These are phyloP conservation scores for Calycina marina DNA, from an alignment of 2,329 filamentous ascomycete species.

Conservation along the genomic window DNA sequence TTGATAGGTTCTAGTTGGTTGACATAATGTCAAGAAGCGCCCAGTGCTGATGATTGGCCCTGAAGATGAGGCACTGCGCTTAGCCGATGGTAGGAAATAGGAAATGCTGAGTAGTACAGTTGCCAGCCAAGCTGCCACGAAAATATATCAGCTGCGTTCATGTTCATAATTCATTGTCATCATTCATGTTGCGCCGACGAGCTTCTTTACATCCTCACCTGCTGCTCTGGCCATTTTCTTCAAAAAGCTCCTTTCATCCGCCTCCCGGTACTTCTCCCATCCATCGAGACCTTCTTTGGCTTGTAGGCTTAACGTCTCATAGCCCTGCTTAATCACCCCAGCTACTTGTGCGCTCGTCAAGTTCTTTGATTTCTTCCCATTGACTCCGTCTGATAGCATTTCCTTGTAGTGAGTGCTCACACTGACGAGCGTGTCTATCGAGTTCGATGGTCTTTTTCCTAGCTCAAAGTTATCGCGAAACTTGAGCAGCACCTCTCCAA, in stretches of 20 bases:
- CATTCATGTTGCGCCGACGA: conserved; percentile 13
- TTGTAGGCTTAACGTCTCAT: conserved; percentile 87
- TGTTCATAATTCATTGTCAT: background rate
- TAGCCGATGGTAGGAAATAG: no score
- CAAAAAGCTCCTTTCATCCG: conserved; percentile 66
- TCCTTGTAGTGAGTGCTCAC: conserved; percentile 79
- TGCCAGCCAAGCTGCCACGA: no score
- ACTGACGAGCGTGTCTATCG: conserved; percentile 71
- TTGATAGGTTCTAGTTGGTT: no score
- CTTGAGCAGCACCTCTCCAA: conserved; percentile 64
- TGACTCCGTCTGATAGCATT: conserved; percentile 49
- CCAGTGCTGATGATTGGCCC: no score
- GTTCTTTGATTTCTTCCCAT: conserved; percentile 41
- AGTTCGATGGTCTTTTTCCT: conserved; percentile 43
- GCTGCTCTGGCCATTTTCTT: conserved; percentile 77
- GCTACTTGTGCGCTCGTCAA: conserved; percentile 74
- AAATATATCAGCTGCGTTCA: no score
- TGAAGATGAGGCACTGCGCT: no score
- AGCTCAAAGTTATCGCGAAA: conserved; percentile 67
- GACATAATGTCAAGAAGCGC: no score
- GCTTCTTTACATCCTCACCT: conserved; percentile 49
- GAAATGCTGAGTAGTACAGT: no score
- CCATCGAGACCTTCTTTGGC: conserved; percentile 73
- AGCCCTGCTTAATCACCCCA: conserved; percentile 88
- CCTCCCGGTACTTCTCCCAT: conserved; percentile 78